These are phyloP conservation scores for Penicillium taxi DNA, from an alignment of 495 filamentous ascomycete genomes.

Conservation along the genomic window DNA sequence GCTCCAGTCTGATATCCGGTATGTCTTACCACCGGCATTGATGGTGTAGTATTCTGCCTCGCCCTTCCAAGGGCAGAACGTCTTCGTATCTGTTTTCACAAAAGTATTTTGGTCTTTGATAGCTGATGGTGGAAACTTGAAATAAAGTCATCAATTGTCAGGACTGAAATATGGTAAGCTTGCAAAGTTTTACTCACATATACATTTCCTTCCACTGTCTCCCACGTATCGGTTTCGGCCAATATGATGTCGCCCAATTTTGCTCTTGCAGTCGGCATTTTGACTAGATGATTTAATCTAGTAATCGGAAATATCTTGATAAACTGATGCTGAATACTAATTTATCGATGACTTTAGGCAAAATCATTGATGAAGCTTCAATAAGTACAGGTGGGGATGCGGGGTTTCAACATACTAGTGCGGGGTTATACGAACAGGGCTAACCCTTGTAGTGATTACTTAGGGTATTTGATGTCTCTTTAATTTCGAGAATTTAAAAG, in stretches of 20 bases:
- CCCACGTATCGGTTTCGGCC: slow-evolving; percentile 53
- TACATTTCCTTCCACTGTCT: slow-evolving; percentile 64
- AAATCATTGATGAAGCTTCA: too few species aligned
- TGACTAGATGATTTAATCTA: too few species aligned
- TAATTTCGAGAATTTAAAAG: too few species aligned
- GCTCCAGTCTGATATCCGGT: too few species aligned
- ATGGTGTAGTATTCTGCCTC: slow-evolving; percentile 59
- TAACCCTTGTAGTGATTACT: too few species aligned
- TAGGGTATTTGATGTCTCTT: too few species aligned
- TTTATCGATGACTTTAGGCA: too few species aligned
- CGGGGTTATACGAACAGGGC: too few species aligned
- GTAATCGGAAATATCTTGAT: too few species aligned
- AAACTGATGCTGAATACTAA: too few species aligned
- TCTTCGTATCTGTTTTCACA: slow-evolving; percentile 41
- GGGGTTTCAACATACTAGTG: too few species aligned
- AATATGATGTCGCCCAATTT: slow-evolving; percentile 50
- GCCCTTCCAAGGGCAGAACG: slow-evolving; percentile 65
- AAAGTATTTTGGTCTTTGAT: slow-evolving; percentile 41
- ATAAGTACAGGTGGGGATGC: too few species aligned
- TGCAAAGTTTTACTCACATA: slow-evolving; percentile 42
- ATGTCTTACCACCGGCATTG: slow-evolving; percentile 47
- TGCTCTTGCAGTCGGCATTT: slow-evolving; percentile 48
- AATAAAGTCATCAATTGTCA: slow-evolving; percentile 7
- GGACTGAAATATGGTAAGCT: background rate
- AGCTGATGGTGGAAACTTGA: slow-evolving; percentile 28